Evolutionary conservation across 208 protist genomes (phyloP).

Genomic region (Leishmania aethiopica): DNA sequence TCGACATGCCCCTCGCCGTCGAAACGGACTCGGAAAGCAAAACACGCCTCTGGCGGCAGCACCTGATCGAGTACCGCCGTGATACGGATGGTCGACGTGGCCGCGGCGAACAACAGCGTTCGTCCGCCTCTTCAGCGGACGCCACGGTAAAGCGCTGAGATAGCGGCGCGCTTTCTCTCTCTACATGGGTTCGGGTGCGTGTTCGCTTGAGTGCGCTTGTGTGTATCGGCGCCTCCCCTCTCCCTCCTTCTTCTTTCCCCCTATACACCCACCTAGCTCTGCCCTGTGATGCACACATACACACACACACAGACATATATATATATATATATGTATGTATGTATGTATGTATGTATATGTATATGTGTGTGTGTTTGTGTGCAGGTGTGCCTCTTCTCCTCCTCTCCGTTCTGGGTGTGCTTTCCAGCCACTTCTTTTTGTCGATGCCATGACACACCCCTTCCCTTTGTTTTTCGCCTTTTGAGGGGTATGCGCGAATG

Average conservation of each 20-base stretch:
- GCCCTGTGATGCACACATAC: neutral
- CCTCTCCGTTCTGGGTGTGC: neutral
- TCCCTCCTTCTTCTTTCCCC: too few species aligned
- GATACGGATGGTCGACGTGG: neutral
- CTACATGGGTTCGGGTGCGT: neutral
- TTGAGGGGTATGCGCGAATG: neutral
- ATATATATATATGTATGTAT: neutral
- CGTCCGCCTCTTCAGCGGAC: neutral
- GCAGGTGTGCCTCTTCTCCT: neutral
- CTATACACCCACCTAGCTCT: neutral
- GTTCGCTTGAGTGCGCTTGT: neutral
- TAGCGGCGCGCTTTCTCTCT: neutral
- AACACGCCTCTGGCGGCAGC: conserved; percentile 27
- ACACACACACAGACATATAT: neutral
- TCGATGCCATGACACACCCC: neutral
- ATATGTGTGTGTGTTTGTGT: neutral
- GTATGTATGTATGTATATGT: neutral
- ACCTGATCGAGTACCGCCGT: conserved; percentile 19
- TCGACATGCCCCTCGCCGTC: neutral
- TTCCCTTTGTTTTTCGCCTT: neutral
- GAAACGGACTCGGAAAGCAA: conserved; percentile 17
- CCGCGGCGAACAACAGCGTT: neutral
- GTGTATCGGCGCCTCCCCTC: neutral
- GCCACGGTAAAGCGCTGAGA: neutral
- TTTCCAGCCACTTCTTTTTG: neutral